Evolutionary conservation across 2,329 filamentous ascomycete species (phyloP), one percentile per base, ranked within the genome.

Genomic region (Aspergillus ruber): DNA sequence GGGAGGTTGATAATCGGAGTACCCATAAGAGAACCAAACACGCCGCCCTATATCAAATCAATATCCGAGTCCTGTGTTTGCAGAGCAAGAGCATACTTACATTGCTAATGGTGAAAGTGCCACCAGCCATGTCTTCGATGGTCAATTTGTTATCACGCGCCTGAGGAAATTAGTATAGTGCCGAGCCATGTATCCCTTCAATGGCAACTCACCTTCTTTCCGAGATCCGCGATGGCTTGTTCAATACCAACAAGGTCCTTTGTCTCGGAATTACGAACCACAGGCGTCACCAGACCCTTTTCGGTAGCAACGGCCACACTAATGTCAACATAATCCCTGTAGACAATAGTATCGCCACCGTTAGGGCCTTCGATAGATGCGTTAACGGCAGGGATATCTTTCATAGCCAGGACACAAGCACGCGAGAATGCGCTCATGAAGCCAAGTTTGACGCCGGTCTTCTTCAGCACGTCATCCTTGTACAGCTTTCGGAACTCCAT

Each of bases 361-460:
- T 91, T 88, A 44, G 90, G 88, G 8, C 93, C 93, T 68, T 98
- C 93, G 57, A 98, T 98, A 33, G 90, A 95, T 18, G 91, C 93
- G 63, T 98, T 98, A 61, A 97, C 88, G 1, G 85, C 85, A 10
- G 90, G 93, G n/a, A 97, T 77, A 55, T 97, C 90, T 63, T 86
- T 87, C 88, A 96, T 95, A 49, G 93, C 93, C 50, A 97, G 77
- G 40, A 95, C 83, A 60, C 83, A 88, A 42, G 93, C 93, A 55
- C 86, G 87, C 3, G 91, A 88, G 73, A 98, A 98, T 47, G 91
- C 91, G 68, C 90, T 93, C 91, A 98, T 97, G 77, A 97, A 98
- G n/a, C 93, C 93, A 46, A 98, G 85, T 78, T 97, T 98, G 49
- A 97, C 86, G 40, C 90, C 91, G 8, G 88, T 93, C 78, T 91